Percentiles rank a stretch among this genome's conserved stretches.
Evolutionary conservation across 2,329 filamentous ascomycete genomes (phyloP).

Genomic region (Talaromyces amestolkiae): DNA sequence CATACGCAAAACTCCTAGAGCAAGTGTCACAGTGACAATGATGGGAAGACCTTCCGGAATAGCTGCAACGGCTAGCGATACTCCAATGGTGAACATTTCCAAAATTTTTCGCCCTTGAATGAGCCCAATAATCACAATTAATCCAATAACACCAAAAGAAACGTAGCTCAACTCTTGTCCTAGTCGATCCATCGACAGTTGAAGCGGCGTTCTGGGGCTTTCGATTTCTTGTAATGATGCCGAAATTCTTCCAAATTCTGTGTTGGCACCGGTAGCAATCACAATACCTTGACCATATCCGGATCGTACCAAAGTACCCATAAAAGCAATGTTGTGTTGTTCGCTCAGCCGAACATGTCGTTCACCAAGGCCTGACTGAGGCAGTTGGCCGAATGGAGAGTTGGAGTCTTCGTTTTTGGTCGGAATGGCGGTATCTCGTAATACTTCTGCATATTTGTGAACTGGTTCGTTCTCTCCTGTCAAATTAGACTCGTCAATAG

Average conservation of each 20-base stretch:
- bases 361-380: conserved; percentile 58
- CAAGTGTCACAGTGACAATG: conserved; percentile 95
- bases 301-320: conserved; percentile 94
- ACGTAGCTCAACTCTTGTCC: conserved; percentile 95
- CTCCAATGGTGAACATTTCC: conserved; percentile 96
- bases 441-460: conserved; percentile 66
- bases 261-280: conserved; percentile 90
- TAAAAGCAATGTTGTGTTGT: conserved; percentile 90
- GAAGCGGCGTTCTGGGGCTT: conserved; percentile 87
- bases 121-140: conserved; percentile 89
- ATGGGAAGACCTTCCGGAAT: conserved; percentile 96
- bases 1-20: conserved; percentile 93
- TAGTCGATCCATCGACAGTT: conserved; percentile 95
- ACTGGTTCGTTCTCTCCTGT: conserved; percentile 97
- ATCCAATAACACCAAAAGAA: conserved; percentile 87
- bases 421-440: conserved; percentile 32
- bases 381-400: conserved; percentile 59
- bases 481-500: conserved; percentile 94
- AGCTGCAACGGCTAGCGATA: conserved; percentile 91
- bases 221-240: conserved; percentile 92
- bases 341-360: conserved; percentile 69
- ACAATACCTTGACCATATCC: conserved; percentile 95
- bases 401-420: conserved; percentile 38
- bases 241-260: conserved; percentile 94
- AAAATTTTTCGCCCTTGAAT: conserved; percentile 84